These are phyloP conservation scores for Russula olivacea DNA, from an alignment of 768 basidiomycete genomes.

Conservation along the genomic window DNA sequence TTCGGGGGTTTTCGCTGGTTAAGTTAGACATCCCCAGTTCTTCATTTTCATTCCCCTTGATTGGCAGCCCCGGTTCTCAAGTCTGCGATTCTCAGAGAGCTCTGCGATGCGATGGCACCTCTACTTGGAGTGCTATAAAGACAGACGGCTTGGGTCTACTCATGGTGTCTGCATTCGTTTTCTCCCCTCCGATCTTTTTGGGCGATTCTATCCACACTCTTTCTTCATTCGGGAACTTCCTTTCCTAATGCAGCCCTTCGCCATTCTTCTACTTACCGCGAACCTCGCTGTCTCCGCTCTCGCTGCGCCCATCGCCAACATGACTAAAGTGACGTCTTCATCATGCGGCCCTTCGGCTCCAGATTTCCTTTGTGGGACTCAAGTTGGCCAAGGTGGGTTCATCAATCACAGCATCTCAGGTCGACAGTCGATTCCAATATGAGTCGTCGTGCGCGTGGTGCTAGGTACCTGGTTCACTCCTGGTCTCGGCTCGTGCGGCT, in stretches of 20 bases:
- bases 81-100: background rate
- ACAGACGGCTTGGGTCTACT: background rate
- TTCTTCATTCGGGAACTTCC: constrained; percentile 23
- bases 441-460: background rate
- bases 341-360: too few relatives aligned
- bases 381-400: constrained; percentile 43
- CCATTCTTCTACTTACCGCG: constrained; percentile 41
- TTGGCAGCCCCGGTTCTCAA: background rate
- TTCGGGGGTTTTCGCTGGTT: too few relatives aligned
- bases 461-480: constrained; percentile 51
- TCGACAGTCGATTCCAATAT: constrained; percentile 3
- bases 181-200: constrained; percentile 22
- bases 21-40: too few relatives aligned
- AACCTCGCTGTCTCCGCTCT: constrained; percentile 30
- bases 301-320: background rate
- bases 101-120: background rate
- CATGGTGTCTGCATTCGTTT: too few relatives aligned
- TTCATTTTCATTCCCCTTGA: background rate
- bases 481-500: constrained; percentile 62
- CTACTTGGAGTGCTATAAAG: background rate
- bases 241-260: constrained; percentile 34
- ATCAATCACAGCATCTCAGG: constrained; percentile 1
- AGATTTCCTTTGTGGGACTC: constrained; percentile 41
- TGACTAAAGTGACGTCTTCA: background rate
- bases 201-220: constrained; percentile 8